These are phyloP conservation scores for Diaporthe sp. DNA, from an alignment of 2,329 filamentous ascomycete genomes.

Conservation along the genomic window DNA sequence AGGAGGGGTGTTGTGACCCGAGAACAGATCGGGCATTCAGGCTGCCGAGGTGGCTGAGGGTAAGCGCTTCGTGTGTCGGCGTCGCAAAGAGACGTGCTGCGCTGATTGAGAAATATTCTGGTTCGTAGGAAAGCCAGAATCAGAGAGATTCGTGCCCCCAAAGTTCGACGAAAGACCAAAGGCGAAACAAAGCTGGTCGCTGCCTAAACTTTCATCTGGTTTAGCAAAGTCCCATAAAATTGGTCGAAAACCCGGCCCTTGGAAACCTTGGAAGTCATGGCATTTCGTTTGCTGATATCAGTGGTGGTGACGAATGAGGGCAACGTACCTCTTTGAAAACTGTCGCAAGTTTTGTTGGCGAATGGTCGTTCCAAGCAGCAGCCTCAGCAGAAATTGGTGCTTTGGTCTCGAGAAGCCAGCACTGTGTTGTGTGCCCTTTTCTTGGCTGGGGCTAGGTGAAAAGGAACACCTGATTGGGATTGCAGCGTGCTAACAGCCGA, in stretches of 20 bases:
- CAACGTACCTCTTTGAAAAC: background rate
- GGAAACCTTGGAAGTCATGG: background rate
- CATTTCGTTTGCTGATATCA: background rate
- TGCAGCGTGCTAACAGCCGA: too few relatives aligned
- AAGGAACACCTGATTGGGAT: background rate
- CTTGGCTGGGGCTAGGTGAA: background rate
- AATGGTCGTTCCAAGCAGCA: background rate
- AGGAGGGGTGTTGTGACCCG: background rate
- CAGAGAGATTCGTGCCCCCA: too few relatives aligned
- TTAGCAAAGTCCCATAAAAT: background rate
- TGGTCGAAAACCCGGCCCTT: background rate
- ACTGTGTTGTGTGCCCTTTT: too few relatives aligned
- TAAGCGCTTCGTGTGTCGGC: background rate
- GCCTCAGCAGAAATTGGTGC: background rate
- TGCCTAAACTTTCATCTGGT: background rate
- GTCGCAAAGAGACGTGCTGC: background rate
- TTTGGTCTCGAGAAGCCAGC: too few relatives aligned
- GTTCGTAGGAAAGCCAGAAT: too few relatives aligned
- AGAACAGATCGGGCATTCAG: background rate
- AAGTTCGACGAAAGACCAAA: background rate
- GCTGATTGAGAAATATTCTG: too few relatives aligned
- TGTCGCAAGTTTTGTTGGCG: background rate
- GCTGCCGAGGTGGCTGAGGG: background rate
- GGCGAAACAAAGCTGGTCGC: too few relatives aligned
- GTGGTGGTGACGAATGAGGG: too few relatives aligned